Percentiles rank a stretch among this genome's conserved stretches.
Evolutionary conservation across 2,329 filamentous ascomycete species (phyloP).

Genomic region (Aspergillus sp.): DNA sequence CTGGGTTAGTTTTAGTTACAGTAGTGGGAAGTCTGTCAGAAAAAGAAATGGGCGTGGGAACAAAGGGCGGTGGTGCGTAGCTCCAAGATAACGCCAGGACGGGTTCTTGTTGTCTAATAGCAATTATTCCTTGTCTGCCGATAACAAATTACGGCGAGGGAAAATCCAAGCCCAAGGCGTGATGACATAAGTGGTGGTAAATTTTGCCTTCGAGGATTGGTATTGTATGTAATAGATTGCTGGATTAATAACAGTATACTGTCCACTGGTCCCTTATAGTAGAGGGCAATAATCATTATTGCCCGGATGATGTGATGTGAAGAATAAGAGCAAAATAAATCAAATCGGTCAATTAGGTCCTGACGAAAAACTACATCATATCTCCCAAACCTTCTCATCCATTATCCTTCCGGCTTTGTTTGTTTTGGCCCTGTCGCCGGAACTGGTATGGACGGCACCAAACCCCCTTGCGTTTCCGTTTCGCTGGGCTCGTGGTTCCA

Average conservation of each 20-base stretch:
- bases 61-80: conserved; percentile 2
- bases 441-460: conserved; percentile 11
- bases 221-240: too few species aligned
- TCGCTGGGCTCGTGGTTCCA: conserved; percentile 21
- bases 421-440: conserved; percentile 19
- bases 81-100: background rate
- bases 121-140: conserved; percentile 3
- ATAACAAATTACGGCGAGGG: conserved; percentile 6
- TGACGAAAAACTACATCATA: background rate
- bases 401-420: conserved; percentile 6
- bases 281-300: background rate
- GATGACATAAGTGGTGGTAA: conserved; percentile 10
- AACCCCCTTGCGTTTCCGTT: conserved; percentile 22
- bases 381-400: background rate
- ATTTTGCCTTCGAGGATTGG: background rate
- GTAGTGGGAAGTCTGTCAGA: background rate
- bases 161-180: conserved; percentile 1
- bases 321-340: background rate
- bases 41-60: conserved; percentile 8
- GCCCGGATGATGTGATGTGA: background rate
- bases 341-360: background rate
- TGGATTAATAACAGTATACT: too few species aligned
- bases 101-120: background rate
- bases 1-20: conserved; percentile 13
- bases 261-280: background rate